Conservation (phyloP, 352 stramenopile genomes). For the Phytopythium vexans region DNA sequence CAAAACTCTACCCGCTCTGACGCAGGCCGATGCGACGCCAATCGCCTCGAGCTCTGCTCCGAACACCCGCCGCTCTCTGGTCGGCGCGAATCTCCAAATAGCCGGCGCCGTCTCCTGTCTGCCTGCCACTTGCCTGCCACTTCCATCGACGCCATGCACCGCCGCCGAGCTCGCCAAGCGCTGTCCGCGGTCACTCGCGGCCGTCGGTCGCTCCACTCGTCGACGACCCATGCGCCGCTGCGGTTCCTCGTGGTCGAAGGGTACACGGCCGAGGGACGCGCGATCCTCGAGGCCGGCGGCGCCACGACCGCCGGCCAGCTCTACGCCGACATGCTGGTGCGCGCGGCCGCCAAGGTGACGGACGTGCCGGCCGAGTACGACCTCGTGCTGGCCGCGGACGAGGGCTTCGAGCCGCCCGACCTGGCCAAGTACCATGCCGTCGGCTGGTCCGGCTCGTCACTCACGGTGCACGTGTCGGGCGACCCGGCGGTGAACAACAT, state of each 20-base stretch:
- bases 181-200: conserved; percentile 4
- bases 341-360: conserved; percentile 32
- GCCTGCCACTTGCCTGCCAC: too few relatives aligned
- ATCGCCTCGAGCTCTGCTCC: too few relatives aligned
- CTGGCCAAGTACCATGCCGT: conserved; percentile 66
- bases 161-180: too few relatives aligned
- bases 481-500: conserved; percentile 49
- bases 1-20: too few relatives aligned
- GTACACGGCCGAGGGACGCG: conserved; percentile 55
- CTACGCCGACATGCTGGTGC: conserved; percentile 68
- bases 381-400: conserved; percentile 59
- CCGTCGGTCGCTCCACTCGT: conserved; percentile 8
- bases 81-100: too few relatives aligned
- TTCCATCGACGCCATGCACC: neutral
- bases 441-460: conserved; percentile 74
- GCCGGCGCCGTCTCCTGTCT: too few relatives aligned
- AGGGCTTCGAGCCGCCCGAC: conserved; percentile 47
- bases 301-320: conserved; percentile 66
- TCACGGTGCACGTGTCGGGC: conserved; percentile 55
- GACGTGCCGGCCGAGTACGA: conserved; percentile 44
- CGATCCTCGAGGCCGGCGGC: conserved; percentile 55
- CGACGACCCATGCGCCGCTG: conserved; percentile 15
- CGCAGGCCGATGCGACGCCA: conserved; percentile 2
- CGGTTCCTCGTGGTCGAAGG: conserved; percentile 74
- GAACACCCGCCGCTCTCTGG: too few relatives aligned